Conservation (phyloP, 495 filamentous ascomycete species). For the Aspergillus mulundensis region DNA sequence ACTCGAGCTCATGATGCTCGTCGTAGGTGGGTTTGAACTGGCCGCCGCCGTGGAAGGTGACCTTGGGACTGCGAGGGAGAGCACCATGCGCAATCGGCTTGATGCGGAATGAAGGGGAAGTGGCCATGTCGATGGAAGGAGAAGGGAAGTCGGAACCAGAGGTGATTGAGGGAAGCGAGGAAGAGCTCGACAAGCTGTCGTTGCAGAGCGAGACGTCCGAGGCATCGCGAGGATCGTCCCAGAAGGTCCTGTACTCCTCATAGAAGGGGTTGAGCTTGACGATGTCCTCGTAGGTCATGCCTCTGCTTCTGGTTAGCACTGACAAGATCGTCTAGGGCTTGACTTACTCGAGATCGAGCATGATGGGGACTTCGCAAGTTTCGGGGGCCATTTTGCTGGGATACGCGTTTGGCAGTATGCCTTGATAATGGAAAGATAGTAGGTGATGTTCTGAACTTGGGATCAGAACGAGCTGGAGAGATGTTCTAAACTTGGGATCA, state of each 20-base stretch:
- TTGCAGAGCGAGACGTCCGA: conserved; percentile 1
- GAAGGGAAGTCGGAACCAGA: conserved; percentile 1
- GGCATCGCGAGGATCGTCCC: conserved; percentile 8
- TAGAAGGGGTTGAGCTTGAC: conserved; percentile 33
- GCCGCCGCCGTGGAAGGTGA: conserved; percentile 6
- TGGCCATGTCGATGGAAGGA: background rate
- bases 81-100: background rate
- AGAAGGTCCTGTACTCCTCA: conserved; percentile 21
- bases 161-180: conserved; percentile 8
- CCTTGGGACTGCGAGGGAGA: background rate
- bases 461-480: background rate
- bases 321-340: background rate
- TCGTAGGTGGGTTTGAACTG: conserved; percentile 13
- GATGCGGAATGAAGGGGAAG: conserved; percentile 5
- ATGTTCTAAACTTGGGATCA: no score
- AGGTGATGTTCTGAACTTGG: background rate
- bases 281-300: conserved; percentile 27
- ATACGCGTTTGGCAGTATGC: background rate
- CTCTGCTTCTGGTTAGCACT: conserved; percentile 17
- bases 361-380: conserved; percentile 13
- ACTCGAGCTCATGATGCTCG: background rate
- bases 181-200: conserved; percentile 6
- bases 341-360: conserved; percentile 19
- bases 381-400: conserved; percentile 4
- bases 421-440: background rate